A percentile compares a stretch with the other conserved stretches of the same genome.
Conservation (phyloP, 2,329 filamentous ascomycete genomes). For the Fonsecaea monophora region DNA sequence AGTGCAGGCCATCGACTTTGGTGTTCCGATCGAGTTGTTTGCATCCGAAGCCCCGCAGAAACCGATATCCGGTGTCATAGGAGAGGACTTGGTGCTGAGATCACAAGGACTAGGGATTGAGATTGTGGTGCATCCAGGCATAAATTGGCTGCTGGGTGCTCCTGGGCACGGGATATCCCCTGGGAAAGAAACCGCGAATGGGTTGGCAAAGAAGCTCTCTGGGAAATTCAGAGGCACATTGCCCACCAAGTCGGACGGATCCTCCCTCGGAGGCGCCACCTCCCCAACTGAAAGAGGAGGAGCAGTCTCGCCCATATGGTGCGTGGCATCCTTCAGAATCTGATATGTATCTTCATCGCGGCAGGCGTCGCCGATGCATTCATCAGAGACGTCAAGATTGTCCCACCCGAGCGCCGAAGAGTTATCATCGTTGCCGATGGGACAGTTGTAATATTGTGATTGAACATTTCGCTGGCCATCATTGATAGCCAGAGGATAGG, state of each 20-base stretch:
- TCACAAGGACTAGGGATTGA: neutral
- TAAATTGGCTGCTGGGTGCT: constrained; percentile 12
- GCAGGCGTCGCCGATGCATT: constrained; percentile 16
- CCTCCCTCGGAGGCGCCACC: neutral
- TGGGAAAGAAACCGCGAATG: constrained; percentile 38
- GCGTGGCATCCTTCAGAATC: constrained; percentile 9
- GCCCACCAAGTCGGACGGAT: constrained; percentile 3
- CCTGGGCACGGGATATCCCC: constrained; percentile 34
- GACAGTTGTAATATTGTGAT: constrained; percentile 26
- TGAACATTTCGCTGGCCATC: constrained; percentile 36
- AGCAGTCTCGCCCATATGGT: constrained; percentile 1
- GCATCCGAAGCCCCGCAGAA: neutral
- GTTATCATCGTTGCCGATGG: constrained; percentile 5
- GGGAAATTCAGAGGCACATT: constrained; percentile 24
- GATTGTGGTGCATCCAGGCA: neutral
- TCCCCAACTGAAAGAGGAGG: neutral
- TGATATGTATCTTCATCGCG: constrained; percentile 11
- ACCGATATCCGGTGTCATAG: neutral
- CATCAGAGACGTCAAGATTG: constrained; percentile 10
- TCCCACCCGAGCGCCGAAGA: constrained; percentile 13
- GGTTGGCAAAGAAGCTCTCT: constrained; percentile 36
- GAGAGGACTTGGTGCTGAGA: neutral
- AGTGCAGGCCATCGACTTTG: constrained; percentile 4
- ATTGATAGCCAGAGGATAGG: constrained; percentile 33
- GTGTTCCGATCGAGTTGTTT: constrained; percentile 3